phyloP scores from a whole-genome alignment of 2,329 filamentous ascomycete genomes.

The Aspergillus quadricinctus region DNA sequence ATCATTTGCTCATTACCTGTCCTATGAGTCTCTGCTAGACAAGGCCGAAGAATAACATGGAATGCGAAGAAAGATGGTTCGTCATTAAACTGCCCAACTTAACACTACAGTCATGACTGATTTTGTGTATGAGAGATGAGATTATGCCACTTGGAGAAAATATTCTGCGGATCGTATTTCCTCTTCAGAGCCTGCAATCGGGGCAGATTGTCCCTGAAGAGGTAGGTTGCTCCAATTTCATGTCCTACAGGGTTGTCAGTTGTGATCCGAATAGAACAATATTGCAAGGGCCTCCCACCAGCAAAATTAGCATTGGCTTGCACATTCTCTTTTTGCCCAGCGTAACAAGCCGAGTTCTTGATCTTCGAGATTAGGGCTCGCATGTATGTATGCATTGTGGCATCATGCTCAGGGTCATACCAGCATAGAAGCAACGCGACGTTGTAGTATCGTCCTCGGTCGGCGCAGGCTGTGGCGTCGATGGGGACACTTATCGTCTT shows the following conservation, averaged over 20 bases:
- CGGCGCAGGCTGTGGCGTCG: slow-evolving; percentile 8
- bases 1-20: too few species aligned
- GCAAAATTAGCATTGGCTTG: slow-evolving; percentile 6
- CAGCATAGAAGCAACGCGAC: slow-evolving; percentile 5
- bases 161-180: slow-evolving; percentile 6
- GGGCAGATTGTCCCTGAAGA: slow-evolving; percentile 4
- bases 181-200: slow-evolving; percentile 6
- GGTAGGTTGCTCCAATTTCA: background rate
- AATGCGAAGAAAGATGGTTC: background rate
- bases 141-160: slow-evolving; percentile 7
- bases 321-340: background rate
- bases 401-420: slow-evolving; percentile 4
- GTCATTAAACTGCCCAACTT: background rate
- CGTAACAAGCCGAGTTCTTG: background rate
- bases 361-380: slow-evolving; percentile 1
- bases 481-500: slow-evolving; percentile 2
- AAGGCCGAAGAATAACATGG: too few species aligned
- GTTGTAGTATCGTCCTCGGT: slow-evolving; percentile 6
- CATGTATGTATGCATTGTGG: background rate
- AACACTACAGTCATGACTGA: background rate
- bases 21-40: too few species aligned
- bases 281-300: background rate
- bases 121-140: background rate
- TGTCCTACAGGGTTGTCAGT: slow-evolving; percentile 1
- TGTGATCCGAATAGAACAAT: background rate